These are phyloP conservation scores for Lycium barbarum DNA, from an alignment of 257 asterid species.

Conservation along the genomic window DNA sequence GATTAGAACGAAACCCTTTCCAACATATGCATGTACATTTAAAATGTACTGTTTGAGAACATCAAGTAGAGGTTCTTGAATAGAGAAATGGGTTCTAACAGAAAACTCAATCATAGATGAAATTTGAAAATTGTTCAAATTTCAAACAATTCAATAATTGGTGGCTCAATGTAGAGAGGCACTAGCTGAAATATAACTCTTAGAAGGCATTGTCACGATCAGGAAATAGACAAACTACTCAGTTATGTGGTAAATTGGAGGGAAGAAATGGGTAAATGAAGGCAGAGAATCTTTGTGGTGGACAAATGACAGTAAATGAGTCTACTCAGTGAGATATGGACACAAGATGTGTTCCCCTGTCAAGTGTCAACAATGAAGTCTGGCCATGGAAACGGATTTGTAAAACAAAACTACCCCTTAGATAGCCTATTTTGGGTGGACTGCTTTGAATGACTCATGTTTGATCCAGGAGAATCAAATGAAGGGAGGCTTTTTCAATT, in stretches of 20 bases:
- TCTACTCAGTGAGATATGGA: background rate
- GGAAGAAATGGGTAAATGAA: background rate
- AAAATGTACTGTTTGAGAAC: background rate
- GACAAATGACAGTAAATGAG: background rate
- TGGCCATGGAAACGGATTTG: background rate
- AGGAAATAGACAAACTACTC: background rate
- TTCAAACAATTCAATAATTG: background rate
- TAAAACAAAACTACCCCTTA: background rate
- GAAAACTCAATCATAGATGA: background rate
- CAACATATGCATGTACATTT: background rate
- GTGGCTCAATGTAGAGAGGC: conserved; percentile 17
- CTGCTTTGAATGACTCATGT: background rate
- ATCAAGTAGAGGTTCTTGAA: background rate
- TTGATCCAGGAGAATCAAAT: background rate
- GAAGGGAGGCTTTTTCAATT: background rate
- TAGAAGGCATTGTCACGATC: background rate
- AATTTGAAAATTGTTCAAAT: background rate
- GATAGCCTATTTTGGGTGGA: background rate
- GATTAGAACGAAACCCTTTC: background rate
- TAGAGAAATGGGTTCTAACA: background rate
- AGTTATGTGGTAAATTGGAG: background rate
- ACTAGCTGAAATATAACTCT: conserved; percentile 9
- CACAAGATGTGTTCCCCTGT: background rate
- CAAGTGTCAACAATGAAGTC: background rate
- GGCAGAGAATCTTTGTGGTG: background rate